Conservation (phyloP, 2,329 filamentous ascomycete genomes). For the Cladosporium sp. region DNA sequence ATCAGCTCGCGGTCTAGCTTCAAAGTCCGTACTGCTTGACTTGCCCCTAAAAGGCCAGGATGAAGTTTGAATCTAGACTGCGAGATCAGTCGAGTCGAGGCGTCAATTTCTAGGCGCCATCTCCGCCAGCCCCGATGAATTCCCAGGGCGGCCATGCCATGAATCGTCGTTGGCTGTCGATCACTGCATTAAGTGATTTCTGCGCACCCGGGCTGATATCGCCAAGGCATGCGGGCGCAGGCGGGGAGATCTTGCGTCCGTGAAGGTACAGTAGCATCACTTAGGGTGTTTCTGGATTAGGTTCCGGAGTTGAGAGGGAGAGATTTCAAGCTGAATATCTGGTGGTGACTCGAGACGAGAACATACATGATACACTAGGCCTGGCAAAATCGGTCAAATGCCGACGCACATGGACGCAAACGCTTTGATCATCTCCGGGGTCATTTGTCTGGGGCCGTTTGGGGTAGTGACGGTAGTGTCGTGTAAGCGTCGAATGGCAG, state of each 20-base stretch:
- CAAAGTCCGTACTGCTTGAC: not conserved
- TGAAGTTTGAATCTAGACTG: no score
- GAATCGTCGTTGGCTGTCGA: conserved; percentile 9
- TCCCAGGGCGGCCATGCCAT: not conserved
- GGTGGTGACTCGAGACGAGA: not conserved
- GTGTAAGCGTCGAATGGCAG: not conserved
- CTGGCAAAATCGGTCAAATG: not conserved
- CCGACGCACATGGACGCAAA: not conserved
- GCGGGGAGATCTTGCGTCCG: not conserved
- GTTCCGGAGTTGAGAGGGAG: not conserved
- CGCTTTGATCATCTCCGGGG: conserved; percentile 1
- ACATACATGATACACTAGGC: not conserved
- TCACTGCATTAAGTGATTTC: not conserved
- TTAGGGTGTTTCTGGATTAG: not conserved
- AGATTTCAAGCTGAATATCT: not conserved
- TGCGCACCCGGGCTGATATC: conserved; percentile 5
- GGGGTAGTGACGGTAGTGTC: conserved; percentile 3
- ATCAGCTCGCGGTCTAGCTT: not conserved
- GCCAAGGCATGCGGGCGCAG: conserved; percentile 12
- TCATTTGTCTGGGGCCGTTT: conserved; percentile 1
- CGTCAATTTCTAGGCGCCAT: not conserved
- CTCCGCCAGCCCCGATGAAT: not conserved
- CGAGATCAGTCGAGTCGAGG: not conserved
- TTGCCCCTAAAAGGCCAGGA: no score
- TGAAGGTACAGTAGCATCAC: not conserved